Conservation (phyloP, 169 alveolate genomes). For the Plasmodium blacklocki region DNA sequence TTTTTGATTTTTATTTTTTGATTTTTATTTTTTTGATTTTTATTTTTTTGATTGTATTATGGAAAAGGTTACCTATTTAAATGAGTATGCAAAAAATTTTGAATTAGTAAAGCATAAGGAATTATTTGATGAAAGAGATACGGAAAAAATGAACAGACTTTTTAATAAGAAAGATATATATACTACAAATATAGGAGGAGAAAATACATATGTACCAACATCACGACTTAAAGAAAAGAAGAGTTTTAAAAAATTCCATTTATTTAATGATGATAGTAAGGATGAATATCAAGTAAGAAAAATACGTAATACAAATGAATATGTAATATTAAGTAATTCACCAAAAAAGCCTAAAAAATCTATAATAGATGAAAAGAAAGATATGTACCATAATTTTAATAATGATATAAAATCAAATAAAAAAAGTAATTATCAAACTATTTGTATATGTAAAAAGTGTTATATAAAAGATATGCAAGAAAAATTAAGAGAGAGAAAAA, state of each 20-base stretch:
- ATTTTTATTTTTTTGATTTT: neutral
- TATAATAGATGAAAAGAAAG: neutral
- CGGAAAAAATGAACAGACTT: neutral
- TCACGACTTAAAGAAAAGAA: conserved; percentile 25
- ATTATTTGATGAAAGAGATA: conserved; percentile 2
- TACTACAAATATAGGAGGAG: conserved; percentile 17
- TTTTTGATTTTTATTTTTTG: neutral
- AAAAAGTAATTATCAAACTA: conserved; percentile 1
- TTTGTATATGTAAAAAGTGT: conserved; percentile 39
- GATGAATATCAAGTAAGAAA: conserved; percentile 11
- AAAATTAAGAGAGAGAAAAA: conserved; percentile 25
- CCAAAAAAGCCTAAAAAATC: conserved; percentile 1
- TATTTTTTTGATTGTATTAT: conserved; percentile 7
- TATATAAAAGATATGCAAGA: conserved; percentile 43
- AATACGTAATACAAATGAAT: conserved; percentile 18
- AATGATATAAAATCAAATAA: conserved; percentile 18
- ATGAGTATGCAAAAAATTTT: conserved; percentile 22
- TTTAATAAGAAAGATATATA: conserved; percentile 5
- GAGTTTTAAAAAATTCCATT: conserved; percentile 18
- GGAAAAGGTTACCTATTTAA: conserved; percentile 27
- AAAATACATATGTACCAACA: conserved; percentile 11
- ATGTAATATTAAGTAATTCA: conserved; percentile 6
- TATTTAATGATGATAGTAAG: conserved; percentile 24
- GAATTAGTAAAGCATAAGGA: neutral
- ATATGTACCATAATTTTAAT: neutral